These are phyloP conservation scores for Candida boidinii DNA, from an alignment of 805 yeast genomes.

Conservation along the genomic window DNA sequence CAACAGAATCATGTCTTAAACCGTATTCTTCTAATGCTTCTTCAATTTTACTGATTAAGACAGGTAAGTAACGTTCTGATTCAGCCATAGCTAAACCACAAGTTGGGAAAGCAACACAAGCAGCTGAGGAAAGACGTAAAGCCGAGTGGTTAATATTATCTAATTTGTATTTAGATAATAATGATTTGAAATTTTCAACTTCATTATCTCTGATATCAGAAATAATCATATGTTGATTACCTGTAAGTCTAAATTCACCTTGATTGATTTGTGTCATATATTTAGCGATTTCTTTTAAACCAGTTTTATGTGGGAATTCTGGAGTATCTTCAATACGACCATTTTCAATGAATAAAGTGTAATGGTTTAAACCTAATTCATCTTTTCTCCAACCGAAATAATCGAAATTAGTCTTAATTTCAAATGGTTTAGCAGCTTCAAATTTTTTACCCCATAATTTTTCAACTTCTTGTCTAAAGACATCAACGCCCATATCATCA, in stretches of 20 bases:
- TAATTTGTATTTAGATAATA: conserved; percentile 66
- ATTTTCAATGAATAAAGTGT: conserved; percentile 89
- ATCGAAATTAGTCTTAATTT: conserved; percentile 82
- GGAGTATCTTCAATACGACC: conserved; percentile 94
- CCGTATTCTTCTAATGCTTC: conserved; percentile 86
- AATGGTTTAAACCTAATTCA: conserved; percentile 77
- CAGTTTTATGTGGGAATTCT: conserved; percentile 83
- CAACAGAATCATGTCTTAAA: conserved; percentile 86
- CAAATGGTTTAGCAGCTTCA: conserved; percentile 60
- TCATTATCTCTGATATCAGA: conserved; percentile 67
- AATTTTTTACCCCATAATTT: conserved; percentile 72
- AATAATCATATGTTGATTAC: conserved; percentile 86
- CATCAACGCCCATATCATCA: conserved; percentile 88
- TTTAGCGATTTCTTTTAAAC: conserved; percentile 72
- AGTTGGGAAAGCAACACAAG: conserved; percentile 97
- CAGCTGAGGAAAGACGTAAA: conserved; percentile 82
- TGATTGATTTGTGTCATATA: conserved; percentile 48
- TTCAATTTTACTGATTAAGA: conserved; percentile 72
- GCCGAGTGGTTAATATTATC: conserved; percentile 81
- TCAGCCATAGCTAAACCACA: conserved; percentile 99
- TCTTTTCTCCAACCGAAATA: conserved; percentile 92
- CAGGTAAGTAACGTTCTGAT: conserved; percentile 88
- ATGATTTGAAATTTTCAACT: conserved; percentile 48
- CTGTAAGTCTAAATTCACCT: conserved; percentile 89
- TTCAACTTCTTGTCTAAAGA: conserved; percentile 73